Percentiles rank a stretch among this genome's conserved stretches.
Conservation (phyloP, 2,329 filamentous ascomycete species). For the Gremmenia infestans region DNA sequence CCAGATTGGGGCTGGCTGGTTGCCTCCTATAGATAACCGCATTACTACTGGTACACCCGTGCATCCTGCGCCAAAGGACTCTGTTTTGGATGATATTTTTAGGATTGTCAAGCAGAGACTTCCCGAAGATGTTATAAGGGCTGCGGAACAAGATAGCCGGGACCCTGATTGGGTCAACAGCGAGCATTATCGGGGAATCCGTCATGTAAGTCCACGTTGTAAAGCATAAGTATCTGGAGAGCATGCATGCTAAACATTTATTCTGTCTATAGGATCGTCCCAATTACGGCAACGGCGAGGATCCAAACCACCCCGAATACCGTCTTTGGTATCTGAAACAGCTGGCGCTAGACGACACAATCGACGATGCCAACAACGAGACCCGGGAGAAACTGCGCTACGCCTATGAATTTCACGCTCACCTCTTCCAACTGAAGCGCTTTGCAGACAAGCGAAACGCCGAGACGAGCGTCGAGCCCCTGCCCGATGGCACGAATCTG, state of each 20-base stretch:
- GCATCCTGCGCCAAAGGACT: too few relatives aligned
- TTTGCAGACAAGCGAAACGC: constrained; percentile 1
- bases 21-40: too few relatives aligned
- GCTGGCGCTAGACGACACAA: neutral
- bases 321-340: neutral
- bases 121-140: too few relatives aligned
- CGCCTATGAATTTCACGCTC: too few relatives aligned
- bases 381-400: too few relatives aligned
- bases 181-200: neutral
- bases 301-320: neutral
- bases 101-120: too few relatives aligned
- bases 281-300: neutral
- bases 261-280: neutral
- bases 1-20: too few relatives aligned
- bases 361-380: neutral
- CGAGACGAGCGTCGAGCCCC: neutral
- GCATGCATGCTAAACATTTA: neutral
- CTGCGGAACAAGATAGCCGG: too few relatives aligned
- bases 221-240: neutral
- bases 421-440: neutral
- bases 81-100: too few relatives aligned
- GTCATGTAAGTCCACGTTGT: neutral
- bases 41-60: too few relatives aligned
- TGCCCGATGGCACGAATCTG: constrained; percentile 5
- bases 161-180: neutral